Conservation (phyloP, 176 grass and related monocot genomes). For the Musa schizocarpa region DNA sequence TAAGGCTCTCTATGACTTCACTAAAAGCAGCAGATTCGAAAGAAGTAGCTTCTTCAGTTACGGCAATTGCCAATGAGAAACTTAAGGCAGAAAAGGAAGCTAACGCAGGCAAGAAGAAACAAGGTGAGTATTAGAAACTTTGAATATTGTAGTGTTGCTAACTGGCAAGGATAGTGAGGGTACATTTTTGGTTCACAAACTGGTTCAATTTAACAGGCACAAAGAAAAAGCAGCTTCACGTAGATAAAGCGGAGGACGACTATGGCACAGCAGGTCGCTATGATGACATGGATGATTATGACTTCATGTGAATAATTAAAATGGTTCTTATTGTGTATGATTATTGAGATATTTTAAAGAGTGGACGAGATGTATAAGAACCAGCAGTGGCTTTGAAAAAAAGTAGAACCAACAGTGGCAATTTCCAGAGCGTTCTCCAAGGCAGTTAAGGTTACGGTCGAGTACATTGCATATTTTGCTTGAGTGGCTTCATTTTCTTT, state of each 20-base stretch:
- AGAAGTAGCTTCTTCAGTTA: not conserved
- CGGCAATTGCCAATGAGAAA: conserved; percentile 3
- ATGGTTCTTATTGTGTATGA: not conserved
- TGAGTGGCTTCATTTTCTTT: too few species aligned
- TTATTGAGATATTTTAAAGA: not conserved
- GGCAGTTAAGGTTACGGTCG: too few species aligned
- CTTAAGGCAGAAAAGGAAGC: conserved; percentile 3
- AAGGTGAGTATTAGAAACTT: not conserved
- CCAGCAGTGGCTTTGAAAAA: too few species aligned
- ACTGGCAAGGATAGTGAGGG: not conserved
- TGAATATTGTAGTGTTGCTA: not conserved
- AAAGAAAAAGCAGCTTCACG: not conserved
- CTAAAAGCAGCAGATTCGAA: not conserved
- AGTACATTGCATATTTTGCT: too few species aligned
- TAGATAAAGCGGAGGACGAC: not conserved
- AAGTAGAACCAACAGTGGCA: too few species aligned
- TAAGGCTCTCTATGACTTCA: conserved; percentile 1
- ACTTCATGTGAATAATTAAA: not conserved
- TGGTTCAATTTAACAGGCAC: not conserved
- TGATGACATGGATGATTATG: not conserved
- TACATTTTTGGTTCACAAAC: not conserved
- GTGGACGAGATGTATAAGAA: not conserved
- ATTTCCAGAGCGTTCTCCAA: too few species aligned
- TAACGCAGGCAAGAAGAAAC: conserved; percentile 2
- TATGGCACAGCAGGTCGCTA: not conserved